Conservation (phyloP, 148 eudicot species). For the Persicaria tinctoria region DNA sequence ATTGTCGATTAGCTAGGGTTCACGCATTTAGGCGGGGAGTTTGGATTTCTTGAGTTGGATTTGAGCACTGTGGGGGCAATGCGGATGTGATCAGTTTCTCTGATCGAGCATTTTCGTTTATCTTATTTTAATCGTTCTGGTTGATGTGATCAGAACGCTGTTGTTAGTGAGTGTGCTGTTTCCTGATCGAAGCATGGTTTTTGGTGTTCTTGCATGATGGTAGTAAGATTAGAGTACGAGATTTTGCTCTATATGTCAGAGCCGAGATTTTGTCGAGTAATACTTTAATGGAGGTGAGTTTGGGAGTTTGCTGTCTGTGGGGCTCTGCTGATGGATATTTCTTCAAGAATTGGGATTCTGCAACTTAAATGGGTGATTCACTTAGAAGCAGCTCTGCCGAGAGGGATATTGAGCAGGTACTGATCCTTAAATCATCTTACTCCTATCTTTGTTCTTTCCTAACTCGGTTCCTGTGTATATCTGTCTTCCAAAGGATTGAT, state of each 20-base stretch:
- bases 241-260: not conserved
- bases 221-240: not conserved
- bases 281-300: constrained; percentile 19
- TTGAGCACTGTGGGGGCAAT: not conserved
- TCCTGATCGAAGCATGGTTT: not conserved
- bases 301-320: constrained; percentile 26
- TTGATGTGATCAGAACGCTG: not conserved
- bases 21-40: not conserved
- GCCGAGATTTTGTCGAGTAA: not conserved
- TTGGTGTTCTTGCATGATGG: not conserved
- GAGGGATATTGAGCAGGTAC: constrained; percentile 77
- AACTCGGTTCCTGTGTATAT: not conserved
- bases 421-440: not conserved
- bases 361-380: constrained; percentile 83
- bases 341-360: constrained; percentile 29
- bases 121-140: not conserved
- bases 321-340: constrained; percentile 56
- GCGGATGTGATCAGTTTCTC: not conserved
- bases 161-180: not conserved
- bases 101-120: not conserved
- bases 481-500: not conserved
- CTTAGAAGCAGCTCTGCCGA: constrained; percentile 42
- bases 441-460: not conserved
- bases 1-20: not conserved
- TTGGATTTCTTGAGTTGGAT: constrained; percentile 1